Conservation (phyloP, 345 rosid species). For the Diplotaxis tenuifolia region DNA sequence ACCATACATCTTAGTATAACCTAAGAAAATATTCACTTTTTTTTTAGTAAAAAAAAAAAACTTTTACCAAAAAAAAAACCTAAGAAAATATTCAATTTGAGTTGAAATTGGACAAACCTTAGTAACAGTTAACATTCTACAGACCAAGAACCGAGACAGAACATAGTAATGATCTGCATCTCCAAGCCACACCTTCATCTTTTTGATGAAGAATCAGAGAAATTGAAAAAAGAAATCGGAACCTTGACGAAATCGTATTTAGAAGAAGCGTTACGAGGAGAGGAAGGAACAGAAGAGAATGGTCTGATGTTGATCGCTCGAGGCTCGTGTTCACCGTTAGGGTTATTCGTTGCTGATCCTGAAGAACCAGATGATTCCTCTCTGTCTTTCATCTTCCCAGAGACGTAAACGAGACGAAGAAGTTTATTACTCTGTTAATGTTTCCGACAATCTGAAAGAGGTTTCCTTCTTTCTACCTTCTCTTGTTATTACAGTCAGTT, state of each 20-base stretch:
- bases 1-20: not conserved
- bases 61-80: no score
- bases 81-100: no score
- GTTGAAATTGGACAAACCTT: constrained; percentile 45
- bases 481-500: not conserved
- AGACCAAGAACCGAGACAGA: constrained; percentile 84
- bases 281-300: constrained; percentile 46
- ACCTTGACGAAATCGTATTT: constrained; percentile 89
- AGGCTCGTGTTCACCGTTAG: constrained; percentile 37
- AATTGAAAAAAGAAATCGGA: not conserved
- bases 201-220: not conserved
- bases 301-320: constrained; percentile 34
- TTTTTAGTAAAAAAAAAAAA: no score
- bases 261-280: constrained; percentile 71
- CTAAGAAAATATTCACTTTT: not conserved
- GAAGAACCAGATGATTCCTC: constrained; percentile 36
- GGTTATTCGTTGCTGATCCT: constrained; percentile 4
- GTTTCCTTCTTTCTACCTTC: not conserved
- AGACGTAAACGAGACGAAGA: not conserved
- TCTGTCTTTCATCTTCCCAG: constrained; percentile 17
- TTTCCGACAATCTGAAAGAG: constrained; percentile 20
- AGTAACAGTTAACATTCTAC: constrained; percentile 95
- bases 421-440: constrained; percentile 5
- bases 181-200: constrained; percentile 98
- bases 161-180: constrained; percentile 97